Percentiles rank a stretch among this genome's conserved stretches.
These are phyloP conservation scores for Mucor sp. DNA, from an alignment of 371 early-diverging fungal genomes.

Conservation along the genomic window DNA sequence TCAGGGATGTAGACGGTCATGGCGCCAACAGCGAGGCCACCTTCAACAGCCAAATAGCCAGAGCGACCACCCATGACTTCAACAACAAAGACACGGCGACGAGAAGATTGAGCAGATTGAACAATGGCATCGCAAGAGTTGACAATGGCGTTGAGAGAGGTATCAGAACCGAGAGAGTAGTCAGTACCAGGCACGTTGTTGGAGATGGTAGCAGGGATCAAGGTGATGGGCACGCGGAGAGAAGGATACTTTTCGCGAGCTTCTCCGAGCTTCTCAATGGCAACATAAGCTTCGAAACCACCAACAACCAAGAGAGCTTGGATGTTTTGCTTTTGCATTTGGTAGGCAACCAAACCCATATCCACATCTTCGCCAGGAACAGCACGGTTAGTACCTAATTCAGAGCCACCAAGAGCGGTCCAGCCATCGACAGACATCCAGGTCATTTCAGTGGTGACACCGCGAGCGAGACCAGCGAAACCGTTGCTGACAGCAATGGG, in stretches of 20 bases:
- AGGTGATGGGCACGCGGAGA: constrained; percentile 92
- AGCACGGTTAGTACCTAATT: constrained; percentile 94
- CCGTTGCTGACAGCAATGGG: constrained; percentile 92
- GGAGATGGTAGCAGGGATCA: constrained; percentile 96
- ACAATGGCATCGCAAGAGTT: constrained; percentile 94
- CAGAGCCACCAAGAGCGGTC: constrained; percentile 93
- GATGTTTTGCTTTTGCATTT: constrained; percentile 89
- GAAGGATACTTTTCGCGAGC: constrained; percentile 80
- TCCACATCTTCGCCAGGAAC: constrained; percentile 76
- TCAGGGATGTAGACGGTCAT: constrained; percentile 96
- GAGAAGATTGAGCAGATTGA: constrained; percentile 87
- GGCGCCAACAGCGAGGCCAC: constrained; percentile 93
- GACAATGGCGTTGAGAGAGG: constrained; percentile 96
- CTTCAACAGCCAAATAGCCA: constrained; percentile 94
- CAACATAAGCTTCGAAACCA: constrained; percentile 93
- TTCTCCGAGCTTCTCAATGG: constrained; percentile 72
- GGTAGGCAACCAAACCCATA: constrained; percentile 87
- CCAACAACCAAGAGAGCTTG: constrained; percentile 93
- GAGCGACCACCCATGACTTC: constrained; percentile 98
- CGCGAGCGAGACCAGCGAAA: constrained; percentile 91
- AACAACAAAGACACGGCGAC: constrained; percentile 95
- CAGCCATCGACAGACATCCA: constrained; percentile 92
- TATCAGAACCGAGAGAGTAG: constrained; percentile 96
- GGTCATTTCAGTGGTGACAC: constrained; percentile 70
- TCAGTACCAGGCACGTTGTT: constrained; percentile 99